Base-by-base conservation (phyloP, 805 yeast genomes). In the Kuraishia borneana region DNA sequence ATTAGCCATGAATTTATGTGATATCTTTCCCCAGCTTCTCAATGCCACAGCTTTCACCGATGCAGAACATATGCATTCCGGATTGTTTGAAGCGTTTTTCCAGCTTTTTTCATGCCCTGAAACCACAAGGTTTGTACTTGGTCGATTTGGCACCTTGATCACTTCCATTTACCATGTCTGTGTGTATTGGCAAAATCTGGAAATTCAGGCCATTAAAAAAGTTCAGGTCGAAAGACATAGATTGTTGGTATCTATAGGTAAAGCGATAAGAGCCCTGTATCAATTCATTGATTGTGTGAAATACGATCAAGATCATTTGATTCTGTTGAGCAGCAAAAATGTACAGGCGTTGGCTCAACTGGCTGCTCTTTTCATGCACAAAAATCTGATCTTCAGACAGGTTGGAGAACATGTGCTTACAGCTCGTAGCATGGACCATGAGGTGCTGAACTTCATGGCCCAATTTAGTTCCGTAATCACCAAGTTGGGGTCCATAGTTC, bases 1-100 rank as follows among this genome's bases (percentile, higher is more conserved):
- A 10, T 71, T 78, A 36, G 61, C 76, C 14, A 47, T 54, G 12
- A 83, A 78, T 38, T 60, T 75, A 28, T 58, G 74, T 12, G 65
- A 67, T 28, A 62, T 78, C 0, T 73, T 70, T 42, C 78, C 73
- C 32, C 69, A 58, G 20, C 52, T 68, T 31, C 46, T 75, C 3
- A 63, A 63, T 12, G 58, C 65, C 8, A 56, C 69, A 35, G 71
- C 75, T n/a, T 48, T 55, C 8, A 38, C 58, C 1, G 78, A 73
- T 44, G 50, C 77, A 22, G 77, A 72, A 46, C 73, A 69, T 50
- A 57, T 57, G 26, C 50, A 68, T 33, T 56, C 54, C 35, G 42
- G 52, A 17, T 36, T 59, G 6, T 30, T 40, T 13, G 61, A 63
- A 10, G 51, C 61, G 3, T 41, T 63, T 10, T 43, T 60, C 6